Conservation (phyloP, 352 stramenopile species). For the Phytophthora hibernalis region DNA sequence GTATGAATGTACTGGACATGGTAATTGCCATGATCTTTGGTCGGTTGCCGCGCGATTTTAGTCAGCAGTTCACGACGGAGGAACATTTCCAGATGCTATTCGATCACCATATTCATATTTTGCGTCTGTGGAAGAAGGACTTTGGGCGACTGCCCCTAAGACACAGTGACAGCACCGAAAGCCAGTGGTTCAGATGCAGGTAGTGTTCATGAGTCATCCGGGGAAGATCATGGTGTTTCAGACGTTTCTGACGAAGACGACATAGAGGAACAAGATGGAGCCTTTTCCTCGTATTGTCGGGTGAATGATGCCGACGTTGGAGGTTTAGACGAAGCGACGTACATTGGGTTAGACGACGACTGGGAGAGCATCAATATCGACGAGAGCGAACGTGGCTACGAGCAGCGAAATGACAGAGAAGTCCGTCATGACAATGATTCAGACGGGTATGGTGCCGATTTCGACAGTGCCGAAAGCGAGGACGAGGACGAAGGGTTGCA, state of each 20-base stretch:
- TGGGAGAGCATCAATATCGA: constrained; percentile 34
- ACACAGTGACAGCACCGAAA: constrained; percentile 19
- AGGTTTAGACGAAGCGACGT: constrained; percentile 16
- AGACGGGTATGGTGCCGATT: constrained; percentile 74
- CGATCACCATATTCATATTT: constrained; percentile 82
- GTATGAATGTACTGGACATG: constrained; percentile 90
- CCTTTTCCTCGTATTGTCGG: constrained; percentile 25
- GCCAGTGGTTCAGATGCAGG: constrained; percentile 18
- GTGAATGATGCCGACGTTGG: constrained; percentile 17
- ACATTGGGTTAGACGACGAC: constrained; percentile 29
- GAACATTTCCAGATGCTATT: constrained; percentile 79
- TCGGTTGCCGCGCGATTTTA: constrained; percentile 76
- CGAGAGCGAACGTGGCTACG: constrained; percentile 9
- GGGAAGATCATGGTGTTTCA: constrained; percentile 12
- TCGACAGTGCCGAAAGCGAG: constrained; percentile 71
- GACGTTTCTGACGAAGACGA: constrained; percentile 28
- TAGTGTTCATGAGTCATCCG: constrained; percentile 16
- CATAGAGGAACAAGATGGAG: constrained; percentile 23
- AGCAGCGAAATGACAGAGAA: constrained; percentile 20
- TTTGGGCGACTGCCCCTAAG: constrained; percentile 76
- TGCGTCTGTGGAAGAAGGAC: constrained; percentile 83
- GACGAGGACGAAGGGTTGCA: constrained; percentile 36
- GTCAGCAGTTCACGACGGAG: constrained; percentile 58
- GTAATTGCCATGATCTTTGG: constrained; percentile 87
- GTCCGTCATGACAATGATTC: constrained; percentile 25